phyloP scores from a whole-genome alignment of 306 rosid species.

The Echinosophora koreensis region DNA sequence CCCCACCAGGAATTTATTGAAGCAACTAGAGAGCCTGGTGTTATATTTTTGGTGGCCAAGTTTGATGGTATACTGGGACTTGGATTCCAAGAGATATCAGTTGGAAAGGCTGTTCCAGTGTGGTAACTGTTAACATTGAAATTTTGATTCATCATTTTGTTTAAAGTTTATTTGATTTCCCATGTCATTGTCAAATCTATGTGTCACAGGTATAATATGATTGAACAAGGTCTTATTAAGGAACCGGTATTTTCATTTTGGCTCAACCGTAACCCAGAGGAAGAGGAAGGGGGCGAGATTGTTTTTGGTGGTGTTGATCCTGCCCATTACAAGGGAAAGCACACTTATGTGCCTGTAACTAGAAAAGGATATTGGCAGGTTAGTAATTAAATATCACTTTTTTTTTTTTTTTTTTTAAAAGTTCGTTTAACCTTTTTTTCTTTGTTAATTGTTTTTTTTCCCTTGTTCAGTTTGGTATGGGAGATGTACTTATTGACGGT shows the following conservation, averaged over 20 bases:
- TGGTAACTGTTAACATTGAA: conserved; percentile 61
- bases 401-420: not conserved
- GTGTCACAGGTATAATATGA: conserved; percentile 84
- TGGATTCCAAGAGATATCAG: conserved; percentile 94
- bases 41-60: conserved; percentile 75
- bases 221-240: conserved; percentile 76
- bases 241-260: conserved; percentile 93
- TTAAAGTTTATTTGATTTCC: not conserved
- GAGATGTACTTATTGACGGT: conserved; percentile 78
- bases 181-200: conserved; percentile 25
- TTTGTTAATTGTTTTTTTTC: conserved; percentile 7
- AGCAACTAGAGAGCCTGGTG: conserved; percentile 81
- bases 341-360: conserved; percentile 86
- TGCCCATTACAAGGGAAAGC: conserved; percentile 81
- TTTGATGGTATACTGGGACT: conserved; percentile 95
- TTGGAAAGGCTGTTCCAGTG: conserved; percentile 82
- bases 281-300: conserved; percentile 90
- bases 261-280: conserved; percentile 82
- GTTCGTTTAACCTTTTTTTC: not conserved
- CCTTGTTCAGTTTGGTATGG: conserved; percentile 74
- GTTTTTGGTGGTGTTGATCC: conserved; percentile 97
- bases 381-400: conserved; percentile 23
- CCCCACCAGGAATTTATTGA: conserved; percentile 80
- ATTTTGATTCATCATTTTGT: conserved; percentile 36
- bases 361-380: conserved; percentile 98